A percentile compares a stretch with the other conserved stretches of the same genome.
Conservation (phyloP, 305 asterid genomes). For the Fraxinus angustifolia region DNA sequence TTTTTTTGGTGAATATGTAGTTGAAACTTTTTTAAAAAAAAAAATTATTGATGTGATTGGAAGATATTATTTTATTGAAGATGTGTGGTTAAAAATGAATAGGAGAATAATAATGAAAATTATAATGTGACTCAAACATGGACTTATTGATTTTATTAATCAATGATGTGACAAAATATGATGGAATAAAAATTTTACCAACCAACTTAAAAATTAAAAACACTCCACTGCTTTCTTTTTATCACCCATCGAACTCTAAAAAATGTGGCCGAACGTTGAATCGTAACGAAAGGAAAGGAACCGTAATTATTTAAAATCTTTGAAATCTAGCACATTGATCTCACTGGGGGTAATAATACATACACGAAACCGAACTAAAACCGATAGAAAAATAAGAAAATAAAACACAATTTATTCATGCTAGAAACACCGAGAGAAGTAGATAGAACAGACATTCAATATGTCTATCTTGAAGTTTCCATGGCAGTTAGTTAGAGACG, state of each 20-base stretch:
- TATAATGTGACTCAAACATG: too few relatives aligned
- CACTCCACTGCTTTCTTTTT: too few relatives aligned
- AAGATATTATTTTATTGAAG: too few relatives aligned
- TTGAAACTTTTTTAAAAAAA: too few relatives aligned
- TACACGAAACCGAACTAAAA: neutral
- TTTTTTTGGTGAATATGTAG: too few relatives aligned
- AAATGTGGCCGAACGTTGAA: neutral
- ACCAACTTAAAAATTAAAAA: too few relatives aligned
- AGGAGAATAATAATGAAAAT: too few relatives aligned
- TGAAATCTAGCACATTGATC: neutral
- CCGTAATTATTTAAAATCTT: neutral
- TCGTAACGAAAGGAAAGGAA: neutral
- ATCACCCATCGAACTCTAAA: too few relatives aligned
- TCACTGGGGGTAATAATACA: neutral
- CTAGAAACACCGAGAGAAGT: neutral
- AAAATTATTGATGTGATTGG: too few relatives aligned
- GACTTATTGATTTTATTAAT: too few relatives aligned
- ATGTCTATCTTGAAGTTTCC: neutral
- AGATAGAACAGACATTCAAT: neutral
- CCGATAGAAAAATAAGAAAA: neutral
- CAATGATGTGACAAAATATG: neutral
- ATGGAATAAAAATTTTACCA: neutral
- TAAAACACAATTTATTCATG: neutral
- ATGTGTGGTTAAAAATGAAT: too few relatives aligned
- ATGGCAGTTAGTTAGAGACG: neutral